phyloP scores from a whole-genome alignment of 2,329 filamentous ascomycete genomes.

The Raffaelea ambrosiae region DNA sequence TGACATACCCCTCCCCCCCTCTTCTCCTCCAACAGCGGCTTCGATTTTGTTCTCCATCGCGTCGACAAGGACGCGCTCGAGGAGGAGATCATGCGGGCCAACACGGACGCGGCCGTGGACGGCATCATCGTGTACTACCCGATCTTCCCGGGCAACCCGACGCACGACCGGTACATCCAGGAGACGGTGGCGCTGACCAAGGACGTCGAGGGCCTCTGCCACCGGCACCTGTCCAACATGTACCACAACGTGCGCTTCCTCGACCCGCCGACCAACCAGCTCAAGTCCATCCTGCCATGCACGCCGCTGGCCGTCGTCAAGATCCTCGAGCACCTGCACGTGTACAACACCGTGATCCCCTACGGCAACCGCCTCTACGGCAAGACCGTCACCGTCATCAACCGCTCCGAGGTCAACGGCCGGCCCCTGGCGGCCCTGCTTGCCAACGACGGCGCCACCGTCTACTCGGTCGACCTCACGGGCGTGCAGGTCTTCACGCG shows the following conservation, averaged over 20 bases:
- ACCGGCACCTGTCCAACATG: slow-evolving; percentile 97
- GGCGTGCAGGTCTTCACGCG: slow-evolving; percentile 89
- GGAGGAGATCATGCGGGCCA: slow-evolving; percentile 78
- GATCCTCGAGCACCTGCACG: slow-evolving; percentile 88
- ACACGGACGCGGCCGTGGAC: slow-evolving; percentile 67
- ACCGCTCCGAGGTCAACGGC: slow-evolving; percentile 92
- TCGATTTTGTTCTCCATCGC: slow-evolving; percentile 76
- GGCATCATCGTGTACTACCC: slow-evolving; percentile 98
- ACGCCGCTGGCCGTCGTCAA: slow-evolving; percentile 95
- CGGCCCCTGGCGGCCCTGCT: slow-evolving; percentile 84
- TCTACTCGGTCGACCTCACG: slow-evolving; percentile 90
- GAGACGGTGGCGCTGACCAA: slow-evolving; percentile 85
- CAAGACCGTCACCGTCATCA: slow-evolving; percentile 92
- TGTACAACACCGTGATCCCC: slow-evolving; percentile 91
- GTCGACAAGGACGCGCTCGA: slow-evolving; percentile 85
- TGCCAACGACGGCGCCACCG: slow-evolving; percentile 90
- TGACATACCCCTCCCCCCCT: not conserved
- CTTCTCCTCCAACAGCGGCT: slow-evolving; percentile 52
- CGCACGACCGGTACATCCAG: slow-evolving; percentile 91
- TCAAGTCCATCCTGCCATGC: slow-evolving; percentile 91
- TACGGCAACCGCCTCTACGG: slow-evolving; percentile 91
- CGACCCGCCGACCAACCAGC: slow-evolving; percentile 64
- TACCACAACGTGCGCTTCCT: slow-evolving; percentile 97
- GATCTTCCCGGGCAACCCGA: slow-evolving; percentile 72
- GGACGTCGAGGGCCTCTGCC: slow-evolving; percentile 91